Base-by-base conservation (phyloP, 768 basidiomycete species). In the Wakefieldia striispora region DNA sequence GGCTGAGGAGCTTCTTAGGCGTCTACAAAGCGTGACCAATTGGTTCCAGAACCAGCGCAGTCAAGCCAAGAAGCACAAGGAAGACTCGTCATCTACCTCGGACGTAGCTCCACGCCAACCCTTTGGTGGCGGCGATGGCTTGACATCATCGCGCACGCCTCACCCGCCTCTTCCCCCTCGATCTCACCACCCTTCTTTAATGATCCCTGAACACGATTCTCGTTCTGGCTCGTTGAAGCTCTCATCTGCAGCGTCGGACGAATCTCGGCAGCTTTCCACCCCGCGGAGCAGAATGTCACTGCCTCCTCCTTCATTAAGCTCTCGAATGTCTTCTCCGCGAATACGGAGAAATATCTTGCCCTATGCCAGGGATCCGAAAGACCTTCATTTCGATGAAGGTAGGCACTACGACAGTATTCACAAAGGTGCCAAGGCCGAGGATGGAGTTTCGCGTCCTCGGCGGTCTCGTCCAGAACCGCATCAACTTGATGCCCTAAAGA, bases 1-100 rank as follows among this genome's bases (percentile, higher is more conserved):
- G 57, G 60, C 62, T 70, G 47, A 71, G 46, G 20, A 38, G 54
- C 63, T 60, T 65, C 59, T 66, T 54, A 91, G 88, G 86, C 84
- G 80, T 55, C 78, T 85, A 69, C 82, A 88, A 68, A 86, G 82
- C 49, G 82, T 91, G 49, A 88, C 84, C 2, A 89, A 91, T 63
- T 90, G 88, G 89, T 91, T 91, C 66, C 88, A 90, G 74, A 88
- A 89, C 60, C 87, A 91, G 62, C 86, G 86, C 59, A 88, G 82
- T 65, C 77, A 84, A 55, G 81, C 85, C 27, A 86, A 84, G 73
- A 86, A 86, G 70, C 78, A 77, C 58, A 79, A 75, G 56, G 83
- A 86, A 53, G 83, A 84, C 43, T 57, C 53, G 6, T 53, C 57
- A 42, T 63, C 69, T 36, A 60, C 62, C 38, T 49, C 66, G 0